Conservation (phyloP, 768 basidiomycete genomes). For the Boletus reticuloceps region DNA sequence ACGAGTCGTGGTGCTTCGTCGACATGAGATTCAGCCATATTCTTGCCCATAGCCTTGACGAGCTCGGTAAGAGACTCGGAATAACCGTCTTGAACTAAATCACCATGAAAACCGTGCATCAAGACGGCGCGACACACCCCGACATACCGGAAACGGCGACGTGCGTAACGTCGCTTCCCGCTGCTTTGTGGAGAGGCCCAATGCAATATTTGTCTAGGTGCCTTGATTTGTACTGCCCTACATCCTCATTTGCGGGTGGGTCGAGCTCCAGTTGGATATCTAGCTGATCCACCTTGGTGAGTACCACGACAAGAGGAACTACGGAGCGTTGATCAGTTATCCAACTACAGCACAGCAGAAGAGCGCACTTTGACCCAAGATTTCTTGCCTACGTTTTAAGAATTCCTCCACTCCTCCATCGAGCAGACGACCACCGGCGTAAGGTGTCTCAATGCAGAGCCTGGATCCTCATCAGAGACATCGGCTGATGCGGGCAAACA, state of each 20-base stretch:
- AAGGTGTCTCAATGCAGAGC: slow-evolving; percentile 17
- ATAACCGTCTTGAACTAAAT: slow-evolving; percentile 3
- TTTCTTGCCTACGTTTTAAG: background rate
- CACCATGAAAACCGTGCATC: background rate
- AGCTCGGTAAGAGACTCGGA: slow-evolving; percentile 1
- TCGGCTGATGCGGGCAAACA: background rate
- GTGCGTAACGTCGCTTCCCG: background rate
- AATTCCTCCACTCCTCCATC: slow-evolving; percentile 13
- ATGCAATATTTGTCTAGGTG: background rate
- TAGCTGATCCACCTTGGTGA: slow-evolving; percentile 15
- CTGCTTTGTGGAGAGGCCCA: background rate
- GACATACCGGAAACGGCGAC: slow-evolving; percentile 11
- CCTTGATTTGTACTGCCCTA: background rate
- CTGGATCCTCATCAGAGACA: background rate
- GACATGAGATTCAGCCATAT: slow-evolving; percentile 4
- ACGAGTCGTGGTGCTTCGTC: slow-evolving; percentile 8
- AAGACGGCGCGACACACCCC: background rate
- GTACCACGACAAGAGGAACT: slow-evolving; percentile 16
- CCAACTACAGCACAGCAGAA: background rate
- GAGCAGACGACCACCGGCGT: slow-evolving; percentile 13
- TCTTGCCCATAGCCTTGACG: background rate
- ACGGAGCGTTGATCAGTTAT: background rate
- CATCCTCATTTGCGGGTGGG: background rate
- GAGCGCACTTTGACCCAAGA: slow-evolving; percentile 6
- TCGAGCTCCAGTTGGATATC: slow-evolving; percentile 2